Base-by-base conservation (phyloP, 164 flowering plant species). In the Stephania japonica region DNA sequence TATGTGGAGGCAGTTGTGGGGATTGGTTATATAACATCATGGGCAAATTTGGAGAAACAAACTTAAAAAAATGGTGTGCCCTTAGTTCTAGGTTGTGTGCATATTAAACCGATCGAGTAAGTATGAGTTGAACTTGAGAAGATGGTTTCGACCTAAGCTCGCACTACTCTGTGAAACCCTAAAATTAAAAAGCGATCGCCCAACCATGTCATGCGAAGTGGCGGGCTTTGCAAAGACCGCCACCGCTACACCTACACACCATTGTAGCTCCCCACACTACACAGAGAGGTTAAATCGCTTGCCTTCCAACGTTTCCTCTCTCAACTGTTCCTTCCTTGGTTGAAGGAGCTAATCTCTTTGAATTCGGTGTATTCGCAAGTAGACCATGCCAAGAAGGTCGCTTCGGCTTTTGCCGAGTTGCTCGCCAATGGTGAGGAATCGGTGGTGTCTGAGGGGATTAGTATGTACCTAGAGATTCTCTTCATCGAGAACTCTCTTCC, bases 191-290 rank as follows among this genome's bases (percentile, higher is more conserved):
- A 64, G 5, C 11, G 5, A 24, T 25, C 41, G 3, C 13, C 11
- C 19, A 25, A 38, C 14, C 62, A 92, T 92, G 99, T 95, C 98
- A n/a, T 3, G 91, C 97, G 0, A 95, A 96, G 78, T 96, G 99
- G 99, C 82, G 98, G 19, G 97, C 97, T 13, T 26, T 96, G 75
- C 99, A n/a, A 96, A 82, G 95, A 92, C 70, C 92, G 94, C 27
- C 99, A 96, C 73, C 91, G 90, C 3, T 96, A 86, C 84, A 93
- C 99, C 0, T 96, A 96, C 90, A 89, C 83, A 64, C 95, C 11
- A 86, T 93, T 61, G 67, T 87, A 18, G 93, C 93, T 77, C 95
- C 97, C 76, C 75, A 3, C 72, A 80, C 9, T 93, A 78, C 82
- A 19, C 77, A 16, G 82, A 87, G 27, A 76, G 83, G 16, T 64